Percentiles rank a stretch among this genome's conserved stretches.
phyloP scores from a whole-genome alignment of 805 yeast species.

The Cyberlindnera lachancei region DNA sequence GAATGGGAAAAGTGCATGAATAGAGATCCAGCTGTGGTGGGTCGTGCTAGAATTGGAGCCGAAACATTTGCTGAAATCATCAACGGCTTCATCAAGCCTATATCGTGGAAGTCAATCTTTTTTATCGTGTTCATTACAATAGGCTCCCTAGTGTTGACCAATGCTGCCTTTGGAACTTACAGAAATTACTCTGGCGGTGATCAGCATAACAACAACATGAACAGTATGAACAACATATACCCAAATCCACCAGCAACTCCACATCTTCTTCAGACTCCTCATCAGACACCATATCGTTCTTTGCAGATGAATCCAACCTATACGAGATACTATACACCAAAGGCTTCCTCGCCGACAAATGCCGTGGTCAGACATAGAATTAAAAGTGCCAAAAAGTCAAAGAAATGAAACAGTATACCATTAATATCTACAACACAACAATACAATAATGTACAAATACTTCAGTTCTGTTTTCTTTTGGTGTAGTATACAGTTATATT shows the following conservation, averaged over 20 bases:
- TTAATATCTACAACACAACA: neutral
- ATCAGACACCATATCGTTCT: conserved; percentile 16
- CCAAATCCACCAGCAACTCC: conserved; percentile 11
- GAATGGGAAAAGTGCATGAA: conserved; percentile 81
- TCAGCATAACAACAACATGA: conserved; percentile 6
- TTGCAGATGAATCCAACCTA: conserved; percentile 16
- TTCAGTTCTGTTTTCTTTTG: neutral
- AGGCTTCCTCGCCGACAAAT: conserved; percentile 15
- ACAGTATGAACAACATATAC: too few relatives aligned
- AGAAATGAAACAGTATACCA: conserved; percentile 5
- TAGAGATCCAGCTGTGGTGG: conserved; percentile 60
- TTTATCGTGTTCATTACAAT: conserved; percentile 38
- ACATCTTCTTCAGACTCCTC: conserved; percentile 13
- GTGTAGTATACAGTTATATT: neutral
- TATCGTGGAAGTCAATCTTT: conserved; percentile 60
- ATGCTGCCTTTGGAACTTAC: conserved; percentile 40
- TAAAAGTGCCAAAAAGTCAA: conserved; percentile 13
- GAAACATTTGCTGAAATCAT: conserved; percentile 78
- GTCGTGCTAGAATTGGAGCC: conserved; percentile 67
- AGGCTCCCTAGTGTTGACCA: conserved; percentile 47
- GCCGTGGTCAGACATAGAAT: conserved; percentile 14
- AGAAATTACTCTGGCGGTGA: conserved; percentile 21
- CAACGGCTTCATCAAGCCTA: conserved; percentile 66
- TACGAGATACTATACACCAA: conserved; percentile 19
- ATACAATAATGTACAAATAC: neutral